phyloP scores from a whole-genome alignment of 2,329 filamentous ascomycete species.

The Hypomyces perniciosus region DNA sequence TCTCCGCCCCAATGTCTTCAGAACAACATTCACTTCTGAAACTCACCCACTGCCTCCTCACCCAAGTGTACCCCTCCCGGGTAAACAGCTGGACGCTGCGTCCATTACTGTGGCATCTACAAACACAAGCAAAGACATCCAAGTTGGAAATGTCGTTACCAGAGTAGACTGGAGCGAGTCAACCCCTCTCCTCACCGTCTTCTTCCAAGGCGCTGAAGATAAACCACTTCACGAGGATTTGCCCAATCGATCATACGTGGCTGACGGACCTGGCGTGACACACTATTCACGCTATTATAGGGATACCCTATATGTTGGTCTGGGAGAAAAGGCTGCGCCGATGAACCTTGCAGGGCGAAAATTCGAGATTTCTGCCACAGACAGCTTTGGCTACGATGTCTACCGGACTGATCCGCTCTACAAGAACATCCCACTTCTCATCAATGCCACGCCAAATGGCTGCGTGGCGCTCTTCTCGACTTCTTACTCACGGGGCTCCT shows the following conservation, averaged over 20 bases:
- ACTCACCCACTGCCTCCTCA: constrained; percentile 59
- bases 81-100: constrained; percentile 21
- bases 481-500: constrained; percentile 56
- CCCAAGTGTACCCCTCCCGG: constrained; percentile 49
- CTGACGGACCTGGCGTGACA: constrained; percentile 55
- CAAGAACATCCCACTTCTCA: constrained; percentile 68
- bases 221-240: constrained; percentile 56
- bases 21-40: constrained; percentile 59
- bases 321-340: constrained; percentile 67
- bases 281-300: constrained; percentile 60
- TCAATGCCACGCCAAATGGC: constrained; percentile 59
- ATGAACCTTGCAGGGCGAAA: constrained; percentile 64
- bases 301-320: constrained; percentile 59
- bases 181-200: constrained; percentile 52
- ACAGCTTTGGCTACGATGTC: constrained; percentile 68
- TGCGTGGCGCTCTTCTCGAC: constrained; percentile 65
- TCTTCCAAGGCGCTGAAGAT: constrained; percentile 35
- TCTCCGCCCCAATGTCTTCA: constrained; percentile 56
- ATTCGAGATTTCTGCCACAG: constrained; percentile 62
- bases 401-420: constrained; percentile 67
- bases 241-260: constrained; percentile 57
- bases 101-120: constrained; percentile 15
- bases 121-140: constrained; percentile 35
- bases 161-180: constrained; percentile 50
- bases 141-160: constrained; percentile 44